Percentiles rank a stretch among this genome's conserved stretches.
Conservation (phyloP, 192 early-diverging fungal species). For the Coemansia sp. region DNA sequence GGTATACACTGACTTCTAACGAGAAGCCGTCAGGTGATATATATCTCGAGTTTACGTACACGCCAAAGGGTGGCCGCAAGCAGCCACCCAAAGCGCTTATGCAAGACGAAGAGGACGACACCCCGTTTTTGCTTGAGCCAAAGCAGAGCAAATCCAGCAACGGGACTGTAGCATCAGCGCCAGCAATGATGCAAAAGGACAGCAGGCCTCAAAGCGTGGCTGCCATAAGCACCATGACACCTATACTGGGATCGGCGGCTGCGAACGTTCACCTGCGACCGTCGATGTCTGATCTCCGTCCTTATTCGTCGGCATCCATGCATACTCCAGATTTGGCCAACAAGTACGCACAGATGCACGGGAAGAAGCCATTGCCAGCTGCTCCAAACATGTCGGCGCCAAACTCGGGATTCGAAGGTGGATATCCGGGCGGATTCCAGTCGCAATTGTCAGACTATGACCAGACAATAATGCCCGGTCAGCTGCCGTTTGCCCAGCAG, state of each 20-base stretch:
- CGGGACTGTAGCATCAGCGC: slow-evolving; percentile 33
- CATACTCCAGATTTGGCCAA: slow-evolving; percentile 45
- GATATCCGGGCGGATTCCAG: slow-evolving; percentile 6
- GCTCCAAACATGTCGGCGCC: slow-evolving; percentile 22
- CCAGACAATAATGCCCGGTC: slow-evolving; percentile 50
- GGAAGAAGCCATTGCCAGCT: slow-evolving; percentile 45
- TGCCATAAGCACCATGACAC: neutral
- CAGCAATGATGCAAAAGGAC: slow-evolving; percentile 24
- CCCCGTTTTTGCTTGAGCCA: slow-evolving; percentile 22
- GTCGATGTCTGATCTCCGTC: slow-evolving; percentile 51
- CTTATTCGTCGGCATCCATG: slow-evolving; percentile 53
- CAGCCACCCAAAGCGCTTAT: slow-evolving; percentile 12
- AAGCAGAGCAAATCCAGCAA: slow-evolving; percentile 8
- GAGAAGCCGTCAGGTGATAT: slow-evolving; percentile 51
- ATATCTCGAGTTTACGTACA: slow-evolving; percentile 53
- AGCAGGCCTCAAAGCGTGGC: neutral
- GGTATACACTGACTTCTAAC: slow-evolving; percentile 45
- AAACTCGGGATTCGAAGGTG: neutral
- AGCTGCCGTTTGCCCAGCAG: slow-evolving; percentile 19
- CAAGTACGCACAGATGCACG: slow-evolving; percentile 52
- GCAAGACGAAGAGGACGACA: slow-evolving; percentile 27
- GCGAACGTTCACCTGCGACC: slow-evolving; percentile 22
- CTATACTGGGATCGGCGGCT: slow-evolving; percentile 1
- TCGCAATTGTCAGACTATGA: slow-evolving; percentile 18
- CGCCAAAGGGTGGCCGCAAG: slow-evolving; percentile 41